Evolutionary conservation across 306 rosid species (phyloP).

Genomic region (Casuarina cunninghamiana): DNA sequence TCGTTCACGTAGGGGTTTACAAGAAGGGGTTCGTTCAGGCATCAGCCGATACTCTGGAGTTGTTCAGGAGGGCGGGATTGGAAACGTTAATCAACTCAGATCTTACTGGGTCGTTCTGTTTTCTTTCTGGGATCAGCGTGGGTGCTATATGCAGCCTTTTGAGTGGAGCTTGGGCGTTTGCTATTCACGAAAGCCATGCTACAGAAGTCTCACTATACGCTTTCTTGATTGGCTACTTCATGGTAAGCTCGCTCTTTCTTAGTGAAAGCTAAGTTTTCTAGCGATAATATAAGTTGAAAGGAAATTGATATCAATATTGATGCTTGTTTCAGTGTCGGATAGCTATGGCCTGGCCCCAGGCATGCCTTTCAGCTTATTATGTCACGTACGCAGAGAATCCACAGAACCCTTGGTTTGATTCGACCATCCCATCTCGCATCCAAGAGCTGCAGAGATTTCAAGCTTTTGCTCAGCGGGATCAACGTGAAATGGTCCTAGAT

Average conservation of each 20-base stretch:
- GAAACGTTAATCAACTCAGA: conserved; percentile 52
- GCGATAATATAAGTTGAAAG: not conserved
- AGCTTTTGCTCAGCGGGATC: conserved; percentile 27
- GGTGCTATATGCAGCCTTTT: conserved; percentile 65
- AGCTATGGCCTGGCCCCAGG: conserved; percentile 83
- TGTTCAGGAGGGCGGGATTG: conserved; percentile 47
- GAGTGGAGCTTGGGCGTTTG: conserved; percentile 65
- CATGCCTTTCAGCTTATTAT: conserved; percentile 74
- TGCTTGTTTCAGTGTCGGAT: conserved; percentile 58
- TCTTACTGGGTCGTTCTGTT: conserved; percentile 74
- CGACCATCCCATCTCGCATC: conserved; percentile 55
- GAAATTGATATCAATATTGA: conserved; percentile 14
- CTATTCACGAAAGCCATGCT: conserved; percentile 54
- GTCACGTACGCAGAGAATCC: conserved; percentile 73
- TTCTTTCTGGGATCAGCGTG: conserved; percentile 57
- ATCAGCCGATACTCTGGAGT: conserved; percentile 60
- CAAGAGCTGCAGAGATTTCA: conserved; percentile 51
- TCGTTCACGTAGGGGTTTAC: conserved; percentile 63
- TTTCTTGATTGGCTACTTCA: conserved; percentile 75
- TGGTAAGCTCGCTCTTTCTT: conserved; percentile 47
- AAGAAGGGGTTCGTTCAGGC: conserved; percentile 70
- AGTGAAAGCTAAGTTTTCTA: not conserved
- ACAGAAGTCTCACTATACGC: conserved; percentile 56
- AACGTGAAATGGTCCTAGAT: not conserved
- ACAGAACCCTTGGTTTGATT: conserved; percentile 39